Evolutionary conservation across 108 stramenopile species (phyloP), one percentile per base, ranked within the genome.

Genomic region (Pseudonitzschia pungens): DNA sequence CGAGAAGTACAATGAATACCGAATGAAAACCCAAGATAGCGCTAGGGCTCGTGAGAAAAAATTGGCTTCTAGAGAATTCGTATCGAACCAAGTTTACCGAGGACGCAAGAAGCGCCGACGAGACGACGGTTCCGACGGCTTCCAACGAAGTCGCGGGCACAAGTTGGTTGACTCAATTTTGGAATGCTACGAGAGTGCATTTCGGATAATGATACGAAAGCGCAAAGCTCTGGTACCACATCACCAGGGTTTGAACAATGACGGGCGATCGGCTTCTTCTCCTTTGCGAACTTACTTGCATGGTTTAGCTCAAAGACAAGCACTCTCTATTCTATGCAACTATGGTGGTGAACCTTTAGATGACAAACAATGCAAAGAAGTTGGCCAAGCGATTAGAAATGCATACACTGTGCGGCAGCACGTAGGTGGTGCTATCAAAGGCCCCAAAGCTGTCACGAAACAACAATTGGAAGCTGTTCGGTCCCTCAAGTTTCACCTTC

Each of bases 221-320:
- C 29, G 14, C 60, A 33, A 62, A 14, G 60, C 36, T 20, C 14
- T 62, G 60, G 29, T 62, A 14, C 60, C 60, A 12, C 32, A 40
- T 9, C 60, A 62, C n/a, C 67, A 90, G 29, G 70, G 93, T 74
- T 53, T 65, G 6, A 68, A 81, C 56, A 71, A 82, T 27, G 87
- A 80, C 53, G 88, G 87, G 31, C 77, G 92, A 11, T 69, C 92
- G 3, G 91, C 88, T 4, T 88, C 91, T 54, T 91, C 88, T 57
- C 95, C 95, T 45, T 77, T 96, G 42, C 81, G 95, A 52, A 80
- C 90, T 15, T 96, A 89, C 54, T 77, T 96, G 65, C 92, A 96
- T 74, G 92, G 90, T 10, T 51, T 90, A 54, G 84, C 84, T 18
- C 95, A 96, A 71, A 60, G 85, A 15, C 95, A 96, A 70, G 84